Evolutionary conservation across 2,329 filamentous ascomycete species (phyloP), one percentile per base, ranked within the genome.

Genomic region (Colletotrichum euphorbiae): DNA sequence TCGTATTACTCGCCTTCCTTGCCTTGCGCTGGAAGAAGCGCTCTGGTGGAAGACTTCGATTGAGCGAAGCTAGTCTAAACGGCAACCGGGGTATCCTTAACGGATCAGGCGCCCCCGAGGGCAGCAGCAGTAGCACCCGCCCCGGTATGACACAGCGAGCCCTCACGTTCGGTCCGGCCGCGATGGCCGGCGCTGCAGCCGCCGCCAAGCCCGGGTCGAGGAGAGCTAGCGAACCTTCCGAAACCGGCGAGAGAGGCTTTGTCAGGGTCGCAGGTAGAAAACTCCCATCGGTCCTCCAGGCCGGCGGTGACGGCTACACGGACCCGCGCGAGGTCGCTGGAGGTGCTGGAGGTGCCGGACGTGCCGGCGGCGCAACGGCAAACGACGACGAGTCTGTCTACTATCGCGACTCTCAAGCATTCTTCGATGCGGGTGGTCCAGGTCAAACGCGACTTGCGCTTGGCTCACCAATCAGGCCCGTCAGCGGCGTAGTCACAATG

Each of bases 211-310:
- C 80, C 36, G 72, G 74, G 28, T 84, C 82, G 67, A 80, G 77
- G 74, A 69, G 70, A 56, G 70, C 51, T 63, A 57, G 72, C 71
- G 75, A 70, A 55, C 74, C 74, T 15, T 75, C 75, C 46, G 80
- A 80, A 40, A 77, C 75, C 24, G 82, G 80, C 31, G 88, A 91
- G 73, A 80, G 82, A 69, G 87, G 88, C 0, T 91, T 91, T 75
- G 86, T 90, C 70, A 86, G 88, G 33, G 85, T 91, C 2, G 89
- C 89, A 6, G 89, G 89, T 69, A 84, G 85, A 73, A 91, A 91
- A 73, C 76, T 91, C 64, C 86, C 87, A 3, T 88, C 89, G 2
- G 89, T 91, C 9, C 77, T 91, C 42, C 82, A 87, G 67, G 82
- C 81, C 52, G 89, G 89, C 13, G 89, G 89, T 6, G 89, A 91